phyloP scores from a whole-genome alignment of 2,329 filamentous ascomycete species.

The Fusarium compactum region DNA sequence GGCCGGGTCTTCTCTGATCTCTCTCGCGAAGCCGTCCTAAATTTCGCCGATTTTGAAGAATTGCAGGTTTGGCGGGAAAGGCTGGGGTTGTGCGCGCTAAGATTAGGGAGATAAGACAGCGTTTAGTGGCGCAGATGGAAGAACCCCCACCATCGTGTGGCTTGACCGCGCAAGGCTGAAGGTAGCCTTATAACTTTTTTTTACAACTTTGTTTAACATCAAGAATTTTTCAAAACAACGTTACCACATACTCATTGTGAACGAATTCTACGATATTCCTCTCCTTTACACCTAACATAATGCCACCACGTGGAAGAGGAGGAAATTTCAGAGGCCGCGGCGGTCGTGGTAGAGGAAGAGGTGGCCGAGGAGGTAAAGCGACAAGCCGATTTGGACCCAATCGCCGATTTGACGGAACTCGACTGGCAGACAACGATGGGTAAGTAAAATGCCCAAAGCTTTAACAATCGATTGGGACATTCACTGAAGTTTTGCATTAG shows the following conservation, averaged over 20 bases:
- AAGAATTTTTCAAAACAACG: background rate
- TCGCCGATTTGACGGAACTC: conserved; percentile 53
- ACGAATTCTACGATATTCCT: background rate
- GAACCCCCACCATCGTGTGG: conserved; percentile 51
- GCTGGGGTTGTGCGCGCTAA: conserved; percentile 67
- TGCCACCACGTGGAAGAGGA: conserved; percentile 54
- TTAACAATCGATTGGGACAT: background rate
- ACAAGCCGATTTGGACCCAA: conserved; percentile 54
- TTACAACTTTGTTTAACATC: conserved; percentile 16
- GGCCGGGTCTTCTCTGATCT: conserved; percentile 36
- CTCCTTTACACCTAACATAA: conserved; percentile 19
- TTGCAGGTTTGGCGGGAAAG: conserved; percentile 57
- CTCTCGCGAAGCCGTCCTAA: conserved; percentile 52
- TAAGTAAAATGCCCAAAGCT: conserved; percentile 40
- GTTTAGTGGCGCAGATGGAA: conserved; percentile 48
- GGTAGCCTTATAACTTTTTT: conserved; percentile 51
- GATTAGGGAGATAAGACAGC: conserved; percentile 54
- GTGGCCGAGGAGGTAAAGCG: conserved; percentile 51
- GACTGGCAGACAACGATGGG: conserved; percentile 54
- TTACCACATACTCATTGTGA: background rate
- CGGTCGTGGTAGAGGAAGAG: conserved; percentile 44
- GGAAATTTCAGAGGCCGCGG: conserved; percentile 52
- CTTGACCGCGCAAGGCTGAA: conserved; percentile 55
- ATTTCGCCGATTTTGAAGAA: conserved; percentile 59
- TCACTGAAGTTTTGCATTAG: conserved; percentile 20